phyloP scores from a whole-genome alignment of 345 rosid genomes.

The Eucalyptus victrix region DNA sequence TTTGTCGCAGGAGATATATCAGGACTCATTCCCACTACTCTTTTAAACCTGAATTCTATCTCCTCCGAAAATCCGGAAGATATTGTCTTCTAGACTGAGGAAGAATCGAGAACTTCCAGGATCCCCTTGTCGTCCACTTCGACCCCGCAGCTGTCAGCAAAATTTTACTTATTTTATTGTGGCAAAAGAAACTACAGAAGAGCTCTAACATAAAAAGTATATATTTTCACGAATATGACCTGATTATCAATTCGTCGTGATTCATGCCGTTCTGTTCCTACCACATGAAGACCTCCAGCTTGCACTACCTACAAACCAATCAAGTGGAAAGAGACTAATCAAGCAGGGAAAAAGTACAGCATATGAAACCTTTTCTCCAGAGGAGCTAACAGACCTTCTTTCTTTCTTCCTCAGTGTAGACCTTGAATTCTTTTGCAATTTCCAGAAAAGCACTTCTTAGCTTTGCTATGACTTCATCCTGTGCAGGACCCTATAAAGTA shows the following conservation, averaged over 20 bases:
- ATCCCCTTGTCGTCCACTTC: constrained; percentile 96
- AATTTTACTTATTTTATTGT: not conserved
- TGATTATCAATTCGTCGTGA: constrained; percentile 92
- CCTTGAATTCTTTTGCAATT: constrained; percentile 68
- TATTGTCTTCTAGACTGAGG: constrained; percentile 96
- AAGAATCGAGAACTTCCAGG: constrained; percentile 98
- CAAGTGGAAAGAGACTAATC: not conserved
- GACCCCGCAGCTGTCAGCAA: constrained; percentile 62
- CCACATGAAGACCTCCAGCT: constrained; percentile 95
- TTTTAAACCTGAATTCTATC: constrained; percentile 80
- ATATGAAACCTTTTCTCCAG: not conserved
- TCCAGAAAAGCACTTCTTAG: constrained; percentile 64
- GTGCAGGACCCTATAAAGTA: constrained; percentile 65
- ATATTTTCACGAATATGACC: constrained; percentile 14
- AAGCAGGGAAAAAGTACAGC: not conserved
- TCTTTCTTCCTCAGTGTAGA: constrained; percentile 81
- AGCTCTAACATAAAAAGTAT: not conserved
- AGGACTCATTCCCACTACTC: not conserved
- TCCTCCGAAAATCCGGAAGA: constrained; percentile 88
- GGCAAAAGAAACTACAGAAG: not conserved
- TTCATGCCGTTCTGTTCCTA: constrained; percentile 93
- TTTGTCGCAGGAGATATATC: not conserved
- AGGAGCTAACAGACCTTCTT: constrained; percentile 28
- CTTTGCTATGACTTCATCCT: constrained; percentile 82
- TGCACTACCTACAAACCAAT: constrained; percentile 53